Evolutionary conservation across 2,329 filamentous ascomycete genomes (phyloP).

Genomic region (Scedosporium boydii): DNA sequence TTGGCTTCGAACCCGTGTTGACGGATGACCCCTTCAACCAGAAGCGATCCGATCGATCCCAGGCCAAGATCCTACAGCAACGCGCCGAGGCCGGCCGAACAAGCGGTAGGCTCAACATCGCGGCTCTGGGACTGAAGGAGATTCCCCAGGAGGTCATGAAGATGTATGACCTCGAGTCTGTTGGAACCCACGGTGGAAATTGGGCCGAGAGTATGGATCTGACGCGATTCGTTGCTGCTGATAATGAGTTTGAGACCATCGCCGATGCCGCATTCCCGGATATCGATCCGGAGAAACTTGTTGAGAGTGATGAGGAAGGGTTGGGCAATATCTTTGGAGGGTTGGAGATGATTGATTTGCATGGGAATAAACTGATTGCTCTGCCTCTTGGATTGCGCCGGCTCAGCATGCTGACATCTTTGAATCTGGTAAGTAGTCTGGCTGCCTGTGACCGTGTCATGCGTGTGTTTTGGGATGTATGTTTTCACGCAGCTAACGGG

Average conservation of each 20-base stretch:
- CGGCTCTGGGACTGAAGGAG: conserved; percentile 67
- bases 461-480: background rate
- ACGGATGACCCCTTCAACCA: conserved; percentile 61
- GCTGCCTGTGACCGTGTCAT: background rate
- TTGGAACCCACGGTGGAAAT: conserved; percentile 51
- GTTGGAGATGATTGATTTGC: conserved; percentile 72
- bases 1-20: conserved; percentile 15
- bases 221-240: conserved; percentile 72
- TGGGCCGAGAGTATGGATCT: conserved; percentile 94
- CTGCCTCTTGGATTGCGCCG: conserved; percentile 69
- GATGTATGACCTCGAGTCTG: conserved; percentile 77
- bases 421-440: conserved; percentile 61
- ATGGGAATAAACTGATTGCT: conserved; percentile 67
- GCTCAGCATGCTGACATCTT: conserved; percentile 62
- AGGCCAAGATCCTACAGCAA: conserved; percentile 60
- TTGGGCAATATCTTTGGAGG: conserved; percentile 71
- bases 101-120: conserved; percentile 79
- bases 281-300: conserved; percentile 41
- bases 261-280: conserved; percentile 75
- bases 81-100: conserved; percentile 64
- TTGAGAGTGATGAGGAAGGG: conserved; percentile 57
- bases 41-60: conserved; percentile 43
- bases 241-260: conserved; percentile 75
- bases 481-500: conserved; percentile 7
- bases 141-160: conserved; percentile 76